A percentile compares a stretch with the other conserved stretches of the same genome.
These are phyloP conservation scores for Nothopassalora personata DNA, from an alignment of 2,329 filamentous ascomycete genomes.

Conservation along the genomic window DNA sequence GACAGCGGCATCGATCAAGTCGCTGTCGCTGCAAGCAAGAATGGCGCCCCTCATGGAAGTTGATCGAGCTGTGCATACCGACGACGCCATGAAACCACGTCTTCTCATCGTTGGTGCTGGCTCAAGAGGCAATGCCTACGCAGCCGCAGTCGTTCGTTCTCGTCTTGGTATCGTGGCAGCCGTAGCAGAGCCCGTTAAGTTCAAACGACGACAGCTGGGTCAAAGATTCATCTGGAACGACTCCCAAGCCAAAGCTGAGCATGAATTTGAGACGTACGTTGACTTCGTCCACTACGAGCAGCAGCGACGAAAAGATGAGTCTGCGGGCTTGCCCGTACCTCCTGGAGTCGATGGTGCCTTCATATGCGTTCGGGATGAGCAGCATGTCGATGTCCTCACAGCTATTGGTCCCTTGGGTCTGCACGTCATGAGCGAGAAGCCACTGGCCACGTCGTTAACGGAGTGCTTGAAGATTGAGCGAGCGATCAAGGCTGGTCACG, in stretches of 20 bases:
- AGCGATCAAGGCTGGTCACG: conserved; percentile 25
- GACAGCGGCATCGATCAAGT: neutral
- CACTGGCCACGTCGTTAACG: conserved; percentile 69
- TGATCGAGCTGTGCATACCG: neutral
- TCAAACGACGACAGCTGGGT: conserved; percentile 69
- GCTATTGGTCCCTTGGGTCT: conserved; percentile 63
- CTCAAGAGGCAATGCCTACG: conserved; percentile 71
- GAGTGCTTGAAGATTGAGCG: conserved; percentile 67
- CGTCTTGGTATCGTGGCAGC: conserved; percentile 66
- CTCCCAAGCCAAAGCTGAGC: conserved; percentile 48
- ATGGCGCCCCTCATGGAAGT: conserved; percentile 21
- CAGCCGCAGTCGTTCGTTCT: conserved; percentile 58
- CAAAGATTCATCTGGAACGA: conserved; percentile 66
- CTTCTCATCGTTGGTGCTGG: conserved; percentile 80
- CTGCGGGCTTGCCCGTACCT: conserved; percentile 40
- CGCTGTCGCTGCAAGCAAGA: neutral
- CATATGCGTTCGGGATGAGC: conserved; percentile 77
- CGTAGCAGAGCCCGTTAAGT: conserved; percentile 74
- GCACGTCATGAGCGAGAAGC: conserved; percentile 94
- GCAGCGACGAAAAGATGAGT: conserved; percentile 51
- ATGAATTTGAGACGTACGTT: conserved; percentile 68
- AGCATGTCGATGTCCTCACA: conserved; percentile 75
- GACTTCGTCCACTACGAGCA: conserved; percentile 71
- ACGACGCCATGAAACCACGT: conserved; percentile 35
- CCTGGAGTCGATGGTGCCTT: conserved; percentile 54